Evolutionary conservation across 139 green algal genomes (phyloP), one percentile per base, ranked within the genome.

Genomic region (Chlorella sp.): DNA sequence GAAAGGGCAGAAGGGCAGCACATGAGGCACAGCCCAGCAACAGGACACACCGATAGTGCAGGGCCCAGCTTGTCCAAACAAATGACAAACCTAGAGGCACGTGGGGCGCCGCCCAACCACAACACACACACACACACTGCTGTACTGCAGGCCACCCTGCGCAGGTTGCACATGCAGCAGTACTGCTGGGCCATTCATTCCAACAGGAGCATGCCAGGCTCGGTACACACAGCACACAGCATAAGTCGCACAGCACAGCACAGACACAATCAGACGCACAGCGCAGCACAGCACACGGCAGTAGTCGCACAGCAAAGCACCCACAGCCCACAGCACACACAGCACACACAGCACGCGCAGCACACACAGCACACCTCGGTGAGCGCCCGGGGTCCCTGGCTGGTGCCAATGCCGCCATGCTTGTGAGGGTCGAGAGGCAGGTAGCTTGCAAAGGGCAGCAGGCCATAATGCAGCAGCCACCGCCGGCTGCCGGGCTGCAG

Each of bases 381-480:
- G 60, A 87, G 82, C 15, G n/a, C 60, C 18, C 61, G 18, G 2
- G 82, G 82, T 1, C 30, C 80, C 4, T 34, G 16, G 60, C 60
- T 36, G 18, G 21, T 7, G 22, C 12, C 60, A 3, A 78, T n/a
- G 82, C 60, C 60, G 7, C 9, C 36, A 34, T 76, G 34, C 60
- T 75, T 71, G 42, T 2, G 34, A 21, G 34, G 82, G 32, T 77
- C 82, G 26, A 87, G 42, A 24, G 82, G 82, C 1, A 87, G 21
- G 82, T 34, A 87, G n/a, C 18, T 24, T 3, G 78, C 34, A 34
- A 87, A 87, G 61, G 82, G 82, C 60, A 57, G 36, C 11, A 61
- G n/a, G n/a, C n/a, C n/a, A 4, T 87, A 87, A 60, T 87, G 82
- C 60, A 87, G 22, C 34, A 34, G n/a, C 82, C 82, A 87, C 12